These are phyloP conservation scores for Aspergillus tamarii DNA, from an alignment of 2,329 filamentous ascomycete genomes.

Conservation along the genomic window DNA sequence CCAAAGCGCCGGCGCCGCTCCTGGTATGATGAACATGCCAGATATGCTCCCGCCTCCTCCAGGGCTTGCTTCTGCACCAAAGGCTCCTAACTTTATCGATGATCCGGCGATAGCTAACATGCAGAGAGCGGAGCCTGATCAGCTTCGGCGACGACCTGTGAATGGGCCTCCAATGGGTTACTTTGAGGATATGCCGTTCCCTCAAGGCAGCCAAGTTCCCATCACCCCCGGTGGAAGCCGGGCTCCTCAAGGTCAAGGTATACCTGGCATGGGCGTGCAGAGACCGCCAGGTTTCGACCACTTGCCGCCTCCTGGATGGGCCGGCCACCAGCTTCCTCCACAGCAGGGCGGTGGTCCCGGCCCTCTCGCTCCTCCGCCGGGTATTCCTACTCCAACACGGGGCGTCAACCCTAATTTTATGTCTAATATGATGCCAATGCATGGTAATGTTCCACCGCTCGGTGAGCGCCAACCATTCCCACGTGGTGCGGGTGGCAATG, in stretches of 20 bases:
- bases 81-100: conserved; percentile 44
- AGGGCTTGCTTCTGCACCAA: conserved; percentile 37
- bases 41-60: conserved; percentile 41
- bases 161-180: conserved; percentile 45
- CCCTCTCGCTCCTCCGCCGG: conserved; percentile 43
- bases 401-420: conserved; percentile 44
- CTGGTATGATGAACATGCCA: conserved; percentile 40
- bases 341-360: conserved; percentile 39
- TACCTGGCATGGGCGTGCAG: conserved; percentile 44
- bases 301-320: conserved; percentile 45
- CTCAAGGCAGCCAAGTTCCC: conserved; percentile 37
- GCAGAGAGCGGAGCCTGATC: conserved; percentile 42
- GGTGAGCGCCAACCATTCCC: conserved; percentile 43
- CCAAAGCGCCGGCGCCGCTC: conserved; percentile 32
- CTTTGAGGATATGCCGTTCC: conserved; percentile 46
- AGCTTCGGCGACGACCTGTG: conserved; percentile 40
- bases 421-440: conserved; percentile 40
- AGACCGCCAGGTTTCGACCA: conserved; percentile 50
- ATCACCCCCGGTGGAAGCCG: conserved; percentile 40
- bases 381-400: conserved; percentile 41
- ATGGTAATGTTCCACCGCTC: conserved; percentile 36
- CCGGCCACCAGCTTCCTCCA: conserved; percentile 37
- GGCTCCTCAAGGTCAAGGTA: conserved; percentile 35
- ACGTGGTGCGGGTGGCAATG: conserved; percentile 35
- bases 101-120: conserved; percentile 49